Conservation (phyloP, 2,329 filamentous ascomycete genomes). For the Coniochaeta sp. region DNA sequence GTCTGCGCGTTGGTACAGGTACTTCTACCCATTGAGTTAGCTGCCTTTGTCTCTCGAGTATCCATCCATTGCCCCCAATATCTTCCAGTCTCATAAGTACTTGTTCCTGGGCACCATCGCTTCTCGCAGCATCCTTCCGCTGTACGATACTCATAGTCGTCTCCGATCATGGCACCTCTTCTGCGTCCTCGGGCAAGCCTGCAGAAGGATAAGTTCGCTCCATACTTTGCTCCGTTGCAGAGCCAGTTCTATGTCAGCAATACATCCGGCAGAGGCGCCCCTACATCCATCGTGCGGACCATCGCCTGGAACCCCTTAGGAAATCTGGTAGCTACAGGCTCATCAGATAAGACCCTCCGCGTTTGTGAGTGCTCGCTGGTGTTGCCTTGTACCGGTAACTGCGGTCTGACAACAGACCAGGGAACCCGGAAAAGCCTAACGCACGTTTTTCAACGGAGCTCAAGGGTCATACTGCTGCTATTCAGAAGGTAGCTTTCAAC, state of each 20-base stretch:
- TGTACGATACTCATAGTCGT: not conserved
- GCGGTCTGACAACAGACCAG: conserved; percentile 23
- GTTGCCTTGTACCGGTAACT: not conserved
- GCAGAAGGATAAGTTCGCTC: conserved; percentile 63
- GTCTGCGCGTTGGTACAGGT: not conserved
- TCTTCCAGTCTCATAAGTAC: not conserved
- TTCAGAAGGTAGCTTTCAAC: conserved; percentile 74
- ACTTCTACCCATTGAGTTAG: not conserved
- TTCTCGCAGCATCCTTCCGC: not conserved
- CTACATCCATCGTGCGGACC: conserved; percentile 60
- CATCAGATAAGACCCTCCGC: conserved; percentile 61
- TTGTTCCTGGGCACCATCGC: not conserved
- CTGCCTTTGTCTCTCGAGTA: not conserved
- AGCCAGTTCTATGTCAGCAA: conserved; percentile 68
- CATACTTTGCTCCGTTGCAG: conserved; percentile 60
- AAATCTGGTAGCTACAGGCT: conserved; percentile 75
- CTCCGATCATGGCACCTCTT: conserved; percentile 27
- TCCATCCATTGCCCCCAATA: not conserved
- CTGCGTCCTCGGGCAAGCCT: conserved; percentile 45
- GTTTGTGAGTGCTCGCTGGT: conserved; percentile 51
- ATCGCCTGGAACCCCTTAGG: conserved; percentile 88
- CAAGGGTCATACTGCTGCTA: conserved; percentile 55
- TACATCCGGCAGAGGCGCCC: conserved; percentile 37
- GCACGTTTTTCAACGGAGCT: conserved; percentile 71
- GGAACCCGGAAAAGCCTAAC: conserved; percentile 71